These are phyloP conservation scores for Dalbergia cultrata DNA, from an alignment of 306 rosid genomes.

Conservation along the genomic window DNA sequence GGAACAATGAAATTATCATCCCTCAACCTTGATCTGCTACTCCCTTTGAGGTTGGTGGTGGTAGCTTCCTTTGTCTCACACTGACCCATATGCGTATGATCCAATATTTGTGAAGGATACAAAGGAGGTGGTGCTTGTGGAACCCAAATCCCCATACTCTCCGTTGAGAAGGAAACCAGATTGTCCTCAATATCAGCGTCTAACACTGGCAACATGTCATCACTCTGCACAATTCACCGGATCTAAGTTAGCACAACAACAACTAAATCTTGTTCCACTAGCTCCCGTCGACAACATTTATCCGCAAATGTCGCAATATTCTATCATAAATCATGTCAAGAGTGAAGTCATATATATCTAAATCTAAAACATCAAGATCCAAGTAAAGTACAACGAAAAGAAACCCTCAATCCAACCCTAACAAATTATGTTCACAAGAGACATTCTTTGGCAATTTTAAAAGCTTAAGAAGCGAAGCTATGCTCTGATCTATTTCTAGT, in stretches of 20 bases:
- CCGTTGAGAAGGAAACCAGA: slow-evolving; percentile 49
- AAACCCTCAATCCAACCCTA: background rate
- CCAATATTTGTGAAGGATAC: slow-evolving; percentile 48
- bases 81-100: slow-evolving; percentile 31
- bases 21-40: slow-evolving; percentile 56
- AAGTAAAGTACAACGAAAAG: background rate
- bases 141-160: slow-evolving; percentile 73
- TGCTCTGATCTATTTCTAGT: no score
- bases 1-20: slow-evolving; percentile 91
- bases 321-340: no score
- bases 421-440: no score
- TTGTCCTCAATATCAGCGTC: slow-evolving; percentile 54
- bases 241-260: no score
- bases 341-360: no score
- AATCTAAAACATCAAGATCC: background rate
- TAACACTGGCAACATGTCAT: slow-evolving; percentile 47
- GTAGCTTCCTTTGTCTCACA: slow-evolving; percentile 57
- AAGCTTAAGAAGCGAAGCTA: no score
- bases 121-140: slow-evolving; percentile 67
- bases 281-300: no score
- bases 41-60: slow-evolving; percentile 39
- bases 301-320: no score
- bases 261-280: no score
- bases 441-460: no score
- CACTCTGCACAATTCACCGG: slow-evolving; percentile 52